These are phyloP conservation scores for Huiozyma sinensis DNA, from an alignment of 805 yeast genomes.

Conservation along the genomic window DNA sequence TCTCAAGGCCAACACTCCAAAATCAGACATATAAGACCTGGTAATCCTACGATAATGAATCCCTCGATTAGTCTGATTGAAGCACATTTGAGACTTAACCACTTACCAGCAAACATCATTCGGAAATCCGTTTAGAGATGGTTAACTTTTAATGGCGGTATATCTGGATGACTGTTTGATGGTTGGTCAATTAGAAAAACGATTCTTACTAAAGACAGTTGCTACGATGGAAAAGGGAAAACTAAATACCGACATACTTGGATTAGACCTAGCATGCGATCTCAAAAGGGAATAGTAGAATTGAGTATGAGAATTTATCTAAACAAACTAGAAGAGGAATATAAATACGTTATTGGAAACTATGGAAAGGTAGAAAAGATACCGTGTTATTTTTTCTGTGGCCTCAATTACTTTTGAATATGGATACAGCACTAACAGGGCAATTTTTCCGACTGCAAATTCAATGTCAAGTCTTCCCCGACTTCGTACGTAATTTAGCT, in stretches of 20 bases:
- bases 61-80: neutral
- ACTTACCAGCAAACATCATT: neutral
- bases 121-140: neutral
- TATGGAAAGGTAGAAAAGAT: neutral
- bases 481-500: slow-evolving; percentile 1
- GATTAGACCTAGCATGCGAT: no score
- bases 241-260: no score
- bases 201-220: no score
- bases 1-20: no score
- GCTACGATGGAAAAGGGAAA: no score
- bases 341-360: no score
- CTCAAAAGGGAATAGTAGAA: no score
- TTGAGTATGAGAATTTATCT: no score
- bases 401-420: neutral
- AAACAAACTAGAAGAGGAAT: no score
- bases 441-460: slow-evolving; percentile 1
- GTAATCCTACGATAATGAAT: neutral
- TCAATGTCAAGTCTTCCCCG: slow-evolving; percentile 3
- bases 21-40: neutral
- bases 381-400: neutral
- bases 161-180: no score
- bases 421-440: slow-evolving; percentile 1
- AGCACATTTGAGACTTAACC: slow-evolving; percentile 2
- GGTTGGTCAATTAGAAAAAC: no score
- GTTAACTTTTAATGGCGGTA: no score